A percentile compares a stretch with the other conserved stretches of the same genome.
Conservation (phyloP, 192 early-diverging fungal genomes). For the Entomortierella beljakovae region DNA sequence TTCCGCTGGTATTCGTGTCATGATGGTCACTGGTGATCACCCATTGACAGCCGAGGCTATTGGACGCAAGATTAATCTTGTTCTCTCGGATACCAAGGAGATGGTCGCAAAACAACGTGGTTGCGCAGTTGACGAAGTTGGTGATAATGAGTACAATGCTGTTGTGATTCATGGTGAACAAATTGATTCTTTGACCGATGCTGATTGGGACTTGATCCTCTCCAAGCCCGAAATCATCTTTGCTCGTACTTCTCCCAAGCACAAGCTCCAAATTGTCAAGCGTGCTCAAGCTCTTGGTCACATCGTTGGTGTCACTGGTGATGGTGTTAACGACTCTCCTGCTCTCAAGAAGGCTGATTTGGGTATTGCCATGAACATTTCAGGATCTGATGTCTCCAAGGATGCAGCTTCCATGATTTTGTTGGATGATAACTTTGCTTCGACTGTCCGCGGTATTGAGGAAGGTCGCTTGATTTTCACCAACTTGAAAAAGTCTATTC, state of each 20-base stretch:
- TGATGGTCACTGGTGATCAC: conserved; percentile 99
- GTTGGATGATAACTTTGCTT: conserved; percentile 98
- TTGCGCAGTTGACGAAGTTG: conserved; percentile 66
- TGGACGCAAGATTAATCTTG: conserved; percentile 95
- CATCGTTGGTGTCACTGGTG: conserved; percentile 98
- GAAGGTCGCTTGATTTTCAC: conserved; percentile 96
- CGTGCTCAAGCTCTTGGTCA: conserved; percentile 91
- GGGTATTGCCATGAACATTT: conserved; percentile 97
- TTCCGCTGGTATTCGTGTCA: conserved; percentile 93
- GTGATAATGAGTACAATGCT: conserved; percentile 86
- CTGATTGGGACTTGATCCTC: conserved; percentile 95
- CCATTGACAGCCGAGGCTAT: conserved; percentile 97
- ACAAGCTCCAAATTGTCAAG: conserved; percentile 98
- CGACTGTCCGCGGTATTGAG: conserved; percentile 90
- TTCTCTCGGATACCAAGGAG: conserved; percentile 89
- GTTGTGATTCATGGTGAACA: conserved; percentile 94
- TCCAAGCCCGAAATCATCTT: conserved; percentile 96
- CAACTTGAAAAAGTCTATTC: conserved; percentile 96
- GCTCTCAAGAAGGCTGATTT: conserved; percentile 97
- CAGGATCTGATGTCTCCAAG: conserved; percentile 96
- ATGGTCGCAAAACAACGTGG: conserved; percentile 78
- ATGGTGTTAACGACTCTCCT: conserved; percentile 97
- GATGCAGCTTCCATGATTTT: conserved; percentile 98
- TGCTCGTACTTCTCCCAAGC: conserved; percentile 95
- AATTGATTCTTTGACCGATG: conserved; percentile 83